Percentiles rank a stretch among this genome's conserved stretches.
phyloP scores from a whole-genome alignment of 768 basidiomycete species.

The Russula lepida region DNA sequence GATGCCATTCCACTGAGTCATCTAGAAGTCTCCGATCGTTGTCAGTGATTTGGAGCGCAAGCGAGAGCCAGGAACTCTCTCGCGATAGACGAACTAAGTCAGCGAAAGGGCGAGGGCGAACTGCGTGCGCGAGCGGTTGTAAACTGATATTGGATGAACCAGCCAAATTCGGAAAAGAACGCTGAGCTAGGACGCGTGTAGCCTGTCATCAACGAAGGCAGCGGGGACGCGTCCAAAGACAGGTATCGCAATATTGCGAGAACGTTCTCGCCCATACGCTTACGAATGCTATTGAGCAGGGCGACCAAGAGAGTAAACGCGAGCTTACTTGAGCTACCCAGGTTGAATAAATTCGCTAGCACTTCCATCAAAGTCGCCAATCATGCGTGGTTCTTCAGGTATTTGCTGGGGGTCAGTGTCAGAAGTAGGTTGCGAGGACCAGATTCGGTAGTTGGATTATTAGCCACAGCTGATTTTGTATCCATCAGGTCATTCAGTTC shows the following conservation, averaged over 20 bases:
- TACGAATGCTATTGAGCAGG: conserved; percentile 2
- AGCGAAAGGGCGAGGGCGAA: conserved; percentile 41
- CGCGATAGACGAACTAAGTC: conserved; percentile 33
- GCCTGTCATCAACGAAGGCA: no score
- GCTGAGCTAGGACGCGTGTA: conserved; percentile 49
- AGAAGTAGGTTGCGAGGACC: no score
- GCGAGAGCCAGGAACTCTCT: conserved; percentile 24
- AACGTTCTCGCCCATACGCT: conserved; percentile 88
- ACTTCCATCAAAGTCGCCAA: no score
- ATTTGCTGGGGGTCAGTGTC: no score
- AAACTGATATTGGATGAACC: conserved; percentile 70
- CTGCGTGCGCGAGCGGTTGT: conserved; percentile 49
- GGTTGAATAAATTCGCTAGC: no score
- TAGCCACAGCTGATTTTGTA: no score
- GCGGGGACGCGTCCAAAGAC: no score
- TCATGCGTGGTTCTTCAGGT: no score
- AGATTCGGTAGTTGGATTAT: no score
- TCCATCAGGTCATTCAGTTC: no score
- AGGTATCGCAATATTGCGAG: conserved; percentile 72
- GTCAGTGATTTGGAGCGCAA: not conserved
- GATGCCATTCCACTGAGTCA: conserved; percentile 37
- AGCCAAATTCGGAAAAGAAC: conserved; percentile 65
- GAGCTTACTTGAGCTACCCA: conserved; percentile 49
- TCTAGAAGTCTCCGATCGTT: conserved; percentile 28
- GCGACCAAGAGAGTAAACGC: not conserved